Evolutionary conservation across 1,284 basidiomycete genomes (phyloP).

Genomic region (Cyathus olla): DNA sequence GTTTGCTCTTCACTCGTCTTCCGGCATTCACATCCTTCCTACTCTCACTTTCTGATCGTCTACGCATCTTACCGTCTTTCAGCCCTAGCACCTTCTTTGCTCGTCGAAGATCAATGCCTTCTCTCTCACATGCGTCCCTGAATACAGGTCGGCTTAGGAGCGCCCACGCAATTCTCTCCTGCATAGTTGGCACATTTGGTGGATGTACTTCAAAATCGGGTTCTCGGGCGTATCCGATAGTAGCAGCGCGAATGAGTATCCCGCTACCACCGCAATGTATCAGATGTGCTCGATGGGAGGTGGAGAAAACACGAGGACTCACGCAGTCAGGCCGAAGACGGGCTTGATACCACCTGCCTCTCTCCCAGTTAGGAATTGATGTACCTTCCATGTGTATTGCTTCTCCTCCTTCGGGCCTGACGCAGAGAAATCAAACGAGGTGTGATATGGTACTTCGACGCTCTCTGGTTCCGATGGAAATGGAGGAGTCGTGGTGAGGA

Average conservation of each 20-base stretch:
- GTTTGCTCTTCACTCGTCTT: constrained; percentile 1
- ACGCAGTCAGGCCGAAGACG: constrained; percentile 88
- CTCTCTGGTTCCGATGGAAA: constrained; percentile 67
- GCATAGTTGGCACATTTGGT: constrained; percentile 62
- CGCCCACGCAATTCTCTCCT: constrained; percentile 71
- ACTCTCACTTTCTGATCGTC: constrained; percentile 10
- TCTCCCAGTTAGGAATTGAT: constrained; percentile 85
- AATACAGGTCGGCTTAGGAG: constrained; percentile 59
- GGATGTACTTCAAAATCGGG: constrained; percentile 76
- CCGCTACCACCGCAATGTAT: constrained; percentile 50
- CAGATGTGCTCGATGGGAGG: neutral
- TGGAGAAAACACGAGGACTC: constrained; percentile 35
- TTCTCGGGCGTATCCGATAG: constrained; percentile 69
- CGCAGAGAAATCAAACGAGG: constrained; percentile 66
- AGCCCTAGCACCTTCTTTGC: constrained; percentile 12
- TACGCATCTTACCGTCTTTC: constrained; percentile 7
- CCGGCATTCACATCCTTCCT: constrained; percentile 5
- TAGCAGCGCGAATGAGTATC: constrained; percentile 79
- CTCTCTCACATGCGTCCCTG: constrained; percentile 60
- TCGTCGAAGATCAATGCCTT: constrained; percentile 51
- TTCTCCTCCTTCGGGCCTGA: constrained; percentile 46
- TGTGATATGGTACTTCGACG: constrained; percentile 74
- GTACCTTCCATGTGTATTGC: constrained; percentile 56
- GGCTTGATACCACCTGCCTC: constrained; percentile 87
- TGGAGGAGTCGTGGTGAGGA: constrained; percentile 74